phyloP scores from a whole-genome alignment of 2,329 filamentous ascomycete species.

The Beauveria sp. region DNA sequence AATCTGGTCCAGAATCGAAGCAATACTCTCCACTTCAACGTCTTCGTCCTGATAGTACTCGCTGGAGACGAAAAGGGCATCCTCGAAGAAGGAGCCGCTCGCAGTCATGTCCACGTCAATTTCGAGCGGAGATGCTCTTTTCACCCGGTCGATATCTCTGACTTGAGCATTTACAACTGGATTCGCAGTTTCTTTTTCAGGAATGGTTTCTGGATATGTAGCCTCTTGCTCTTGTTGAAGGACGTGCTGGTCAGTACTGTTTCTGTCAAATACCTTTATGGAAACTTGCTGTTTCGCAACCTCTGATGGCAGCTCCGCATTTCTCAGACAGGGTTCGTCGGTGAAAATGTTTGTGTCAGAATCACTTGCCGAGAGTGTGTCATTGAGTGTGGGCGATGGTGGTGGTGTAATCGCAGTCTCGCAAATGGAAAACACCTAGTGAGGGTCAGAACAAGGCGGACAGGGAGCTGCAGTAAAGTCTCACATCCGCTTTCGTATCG shows the following conservation, averaged over 20 bases:
- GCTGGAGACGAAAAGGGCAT: neutral
- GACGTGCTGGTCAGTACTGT: neutral
- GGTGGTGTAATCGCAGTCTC: neutral
- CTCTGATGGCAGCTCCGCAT: neutral
- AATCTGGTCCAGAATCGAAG: neutral
- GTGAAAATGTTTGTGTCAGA: too few relatives aligned
- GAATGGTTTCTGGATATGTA: too few relatives aligned
- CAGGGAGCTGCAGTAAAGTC: neutral
- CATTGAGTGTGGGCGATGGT: neutral
- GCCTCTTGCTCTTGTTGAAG: neutral
- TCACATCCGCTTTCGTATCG: neutral
- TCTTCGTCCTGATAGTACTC: neutral
- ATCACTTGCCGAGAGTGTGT: neutral
- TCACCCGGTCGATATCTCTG: neutral
- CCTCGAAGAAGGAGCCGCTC: neutral
- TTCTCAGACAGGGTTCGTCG: neutral
- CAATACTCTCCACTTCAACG: neutral
- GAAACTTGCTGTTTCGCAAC: neutral
- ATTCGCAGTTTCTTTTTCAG: too few relatives aligned
- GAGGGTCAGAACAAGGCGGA: neutral
- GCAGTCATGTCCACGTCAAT: neutral
- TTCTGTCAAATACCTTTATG: neutral
- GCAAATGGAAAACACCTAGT: neutral
- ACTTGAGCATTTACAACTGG: neutral
- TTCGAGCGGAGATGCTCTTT: neutral